A percentile compares a stretch with the other conserved stretches of the same genome.
These are phyloP conservation scores for Ascochyta viciae-villosae DNA, from an alignment of 2,329 filamentous ascomycete genomes.

Conservation along the genomic window DNA sequence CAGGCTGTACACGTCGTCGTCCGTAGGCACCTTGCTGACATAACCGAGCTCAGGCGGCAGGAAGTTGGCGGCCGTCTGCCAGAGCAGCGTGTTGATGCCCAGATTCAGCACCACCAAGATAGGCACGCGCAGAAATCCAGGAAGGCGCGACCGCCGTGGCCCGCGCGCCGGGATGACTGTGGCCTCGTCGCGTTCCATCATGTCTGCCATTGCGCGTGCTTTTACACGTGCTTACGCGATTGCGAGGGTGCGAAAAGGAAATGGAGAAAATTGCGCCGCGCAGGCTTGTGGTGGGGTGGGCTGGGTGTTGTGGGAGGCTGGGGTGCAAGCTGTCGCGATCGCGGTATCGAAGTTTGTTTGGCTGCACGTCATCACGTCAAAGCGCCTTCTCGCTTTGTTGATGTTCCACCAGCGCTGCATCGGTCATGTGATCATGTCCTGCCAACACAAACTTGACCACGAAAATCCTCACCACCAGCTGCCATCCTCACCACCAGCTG, in stretches of 20 bases:
- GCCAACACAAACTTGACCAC: no score
- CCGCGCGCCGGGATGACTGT: constrained; percentile 33
- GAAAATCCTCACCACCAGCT: no score
- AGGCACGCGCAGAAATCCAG: constrained; percentile 48
- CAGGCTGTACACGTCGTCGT: constrained; percentile 63
- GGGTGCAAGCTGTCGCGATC: constrained; percentile 8
- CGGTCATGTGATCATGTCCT: no score
- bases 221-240: constrained; percentile 6
- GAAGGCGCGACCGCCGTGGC: constrained; percentile 42
- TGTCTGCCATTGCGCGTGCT: constrained; percentile 32
- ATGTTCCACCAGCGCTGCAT: neutral
- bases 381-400: constrained; percentile 5
- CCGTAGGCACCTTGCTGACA: constrained; percentile 67
- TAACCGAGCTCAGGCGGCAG: constrained; percentile 70
- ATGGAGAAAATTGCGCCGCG: constrained; percentile 11
- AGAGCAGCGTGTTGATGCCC: constrained; percentile 68
- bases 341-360: constrained; percentile 13
- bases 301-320: constrained; percentile 16
- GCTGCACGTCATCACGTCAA: constrained; percentile 13
- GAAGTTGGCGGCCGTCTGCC: constrained; percentile 66
- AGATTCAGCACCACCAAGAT: constrained; percentile 63
- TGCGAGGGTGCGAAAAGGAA: neutral
- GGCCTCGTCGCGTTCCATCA: constrained; percentile 39
- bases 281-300: constrained; percentile 14
- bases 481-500: no score